Percentiles rank a stretch among this genome's conserved stretches.
phyloP scores from a whole-genome alignment of 805 yeast species.

The Myxozyma monticola region DNA sequence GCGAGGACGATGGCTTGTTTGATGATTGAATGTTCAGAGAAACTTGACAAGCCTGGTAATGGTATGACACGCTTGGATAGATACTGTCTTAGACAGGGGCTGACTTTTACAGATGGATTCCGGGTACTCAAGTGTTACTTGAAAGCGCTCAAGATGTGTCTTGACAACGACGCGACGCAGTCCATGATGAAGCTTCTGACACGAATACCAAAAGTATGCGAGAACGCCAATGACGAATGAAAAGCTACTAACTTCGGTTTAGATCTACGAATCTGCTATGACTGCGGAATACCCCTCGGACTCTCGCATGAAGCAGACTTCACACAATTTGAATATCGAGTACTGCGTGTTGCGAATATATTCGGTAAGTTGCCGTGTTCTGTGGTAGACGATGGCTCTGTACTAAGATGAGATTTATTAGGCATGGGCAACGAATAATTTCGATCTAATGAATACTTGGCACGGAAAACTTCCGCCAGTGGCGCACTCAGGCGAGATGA shows the following conservation, averaged over 20 bases:
- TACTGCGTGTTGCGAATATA: slow-evolving; percentile 15
- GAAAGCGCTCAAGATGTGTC: slow-evolving; percentile 18
- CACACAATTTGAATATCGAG: slow-evolving; percentile 2
- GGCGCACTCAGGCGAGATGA: not conserved
- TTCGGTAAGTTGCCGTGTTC: not conserved
- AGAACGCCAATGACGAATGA: not conserved
- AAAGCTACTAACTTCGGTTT: no score
- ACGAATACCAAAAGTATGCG: slow-evolving; percentile 9
- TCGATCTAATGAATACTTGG: slow-evolving; percentile 19
- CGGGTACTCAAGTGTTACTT: slow-evolving; percentile 17
- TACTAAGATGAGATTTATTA: not conserved
- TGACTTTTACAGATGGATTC: not conserved
- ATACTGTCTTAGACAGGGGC: no score
- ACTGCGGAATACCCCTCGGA: no score
- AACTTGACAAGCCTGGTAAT: slow-evolving; percentile 6
- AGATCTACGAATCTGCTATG: no score
- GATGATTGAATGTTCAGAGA: slow-evolving; percentile 18
- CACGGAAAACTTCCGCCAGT: slow-evolving; percentile 8
- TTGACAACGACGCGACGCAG: slow-evolving; percentile 17
- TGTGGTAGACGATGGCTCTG: not conserved
- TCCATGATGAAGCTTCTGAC: slow-evolving; percentile 8
- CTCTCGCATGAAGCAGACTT: not conserved
- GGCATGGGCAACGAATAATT: slow-evolving; percentile 17
- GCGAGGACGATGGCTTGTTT: slow-evolving; percentile 21
- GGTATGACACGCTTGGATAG: not conserved